Conservation (phyloP, 768 basidiomycete genomes). For the Clavulina sp. region DNA sequence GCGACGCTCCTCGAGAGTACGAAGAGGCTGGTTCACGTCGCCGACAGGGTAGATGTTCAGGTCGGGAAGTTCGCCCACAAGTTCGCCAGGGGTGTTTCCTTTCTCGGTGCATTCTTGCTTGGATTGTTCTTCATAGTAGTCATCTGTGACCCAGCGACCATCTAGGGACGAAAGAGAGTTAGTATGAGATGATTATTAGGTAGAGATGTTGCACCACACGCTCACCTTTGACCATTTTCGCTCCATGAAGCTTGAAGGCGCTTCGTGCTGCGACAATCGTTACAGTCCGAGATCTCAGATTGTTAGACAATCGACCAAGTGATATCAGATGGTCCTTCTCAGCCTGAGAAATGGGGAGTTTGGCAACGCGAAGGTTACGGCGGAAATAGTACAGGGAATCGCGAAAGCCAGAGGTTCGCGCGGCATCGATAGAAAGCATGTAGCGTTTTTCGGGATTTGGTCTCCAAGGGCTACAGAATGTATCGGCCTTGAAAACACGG, state of each 20-base stretch:
- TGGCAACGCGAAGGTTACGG: conserved; percentile 75
- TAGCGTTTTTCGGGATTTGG: conserved; percentile 63
- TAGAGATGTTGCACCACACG: not conserved
- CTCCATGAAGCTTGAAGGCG: conserved; percentile 85
- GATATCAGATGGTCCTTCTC: conserved; percentile 90
- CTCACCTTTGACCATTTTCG: conserved; percentile 74
- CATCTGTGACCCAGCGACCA: conserved; percentile 83
- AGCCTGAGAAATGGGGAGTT: conserved; percentile 70
- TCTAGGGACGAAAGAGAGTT: conserved; percentile 28
- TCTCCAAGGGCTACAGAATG: conserved; percentile 72
- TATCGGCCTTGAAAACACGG: conserved; percentile 72
- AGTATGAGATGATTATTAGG: not conserved
- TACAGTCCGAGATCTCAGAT: conserved; percentile 78
- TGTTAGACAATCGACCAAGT: conserved; percentile 72
- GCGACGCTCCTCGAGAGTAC: conserved; percentile 12
- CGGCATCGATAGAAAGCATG: conserved; percentile 95
- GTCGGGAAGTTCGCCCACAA: conserved; percentile 68
- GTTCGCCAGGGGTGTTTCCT: conserved; percentile 67
- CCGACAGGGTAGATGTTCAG: conserved; percentile 26
- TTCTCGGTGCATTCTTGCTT: conserved; percentile 60
- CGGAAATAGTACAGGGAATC: conserved; percentile 98
- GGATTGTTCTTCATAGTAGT: conserved; percentile 84
- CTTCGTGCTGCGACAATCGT: conserved; percentile 87
- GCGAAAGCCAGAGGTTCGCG: conserved; percentile 85
- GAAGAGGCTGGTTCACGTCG: conserved; percentile 19